Conservation (phyloP, 257 asterid species). For the Nicotiana knightiana region DNA sequence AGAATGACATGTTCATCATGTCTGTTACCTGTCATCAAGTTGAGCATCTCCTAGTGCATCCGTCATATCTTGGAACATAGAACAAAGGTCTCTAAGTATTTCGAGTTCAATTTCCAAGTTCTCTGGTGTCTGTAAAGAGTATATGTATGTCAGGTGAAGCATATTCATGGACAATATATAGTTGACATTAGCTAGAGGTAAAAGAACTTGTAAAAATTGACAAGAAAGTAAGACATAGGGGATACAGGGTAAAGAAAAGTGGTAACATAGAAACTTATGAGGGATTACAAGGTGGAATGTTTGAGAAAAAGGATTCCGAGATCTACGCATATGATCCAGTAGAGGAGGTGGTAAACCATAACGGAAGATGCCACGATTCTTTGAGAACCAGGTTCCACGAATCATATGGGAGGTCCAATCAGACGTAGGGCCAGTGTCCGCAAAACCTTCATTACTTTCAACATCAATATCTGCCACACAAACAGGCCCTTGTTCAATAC, state of each 20-base stretch:
- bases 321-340: conserved; percentile 56
- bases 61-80: conserved; percentile 60
- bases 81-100: conserved; percentile 48
- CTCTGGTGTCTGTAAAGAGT: conserved; percentile 36
- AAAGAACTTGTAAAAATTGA: not conserved
- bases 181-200: not conserved
- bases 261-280: not conserved
- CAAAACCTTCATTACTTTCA: conserved; percentile 37
- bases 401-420: conserved; percentile 81
- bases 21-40: conserved; percentile 47
- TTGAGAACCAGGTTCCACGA: conserved; percentile 86
- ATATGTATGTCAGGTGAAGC: conserved; percentile 8
- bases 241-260: not conserved
- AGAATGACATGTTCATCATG: not conserved
- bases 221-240: conserved; percentile 10
- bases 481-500: not conserved
- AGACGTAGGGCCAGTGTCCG: conserved; percentile 17
- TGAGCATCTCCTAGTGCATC: conserved; percentile 47
- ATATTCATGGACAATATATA: not conserved
- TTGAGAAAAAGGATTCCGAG: conserved; percentile 31
- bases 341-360: conserved; percentile 75
- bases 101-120: conserved; percentile 57
- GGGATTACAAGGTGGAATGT: conserved; percentile 36
- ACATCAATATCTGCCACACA: conserved; percentile 50
- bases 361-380: conserved; percentile 48